A percentile compares a stretch with the other conserved stretches of the same genome.
Evolutionary conservation across 2,329 filamentous ascomycete species (phyloP).

Genomic region (Xylariales sp.): DNA sequence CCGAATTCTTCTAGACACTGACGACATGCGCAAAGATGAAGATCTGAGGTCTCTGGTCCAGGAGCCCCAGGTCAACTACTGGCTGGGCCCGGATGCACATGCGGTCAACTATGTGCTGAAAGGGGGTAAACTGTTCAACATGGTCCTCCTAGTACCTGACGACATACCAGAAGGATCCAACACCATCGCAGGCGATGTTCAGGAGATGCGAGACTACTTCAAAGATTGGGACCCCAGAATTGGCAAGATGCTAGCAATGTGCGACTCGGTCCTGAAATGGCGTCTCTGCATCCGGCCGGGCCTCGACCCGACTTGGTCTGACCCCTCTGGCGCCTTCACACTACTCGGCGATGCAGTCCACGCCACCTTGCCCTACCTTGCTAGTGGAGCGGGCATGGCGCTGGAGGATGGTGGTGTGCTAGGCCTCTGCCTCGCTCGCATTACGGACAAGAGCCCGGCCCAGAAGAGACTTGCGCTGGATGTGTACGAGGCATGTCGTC

Average conservation of each 20-base stretch:
- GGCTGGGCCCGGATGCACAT: constrained; percentile 47
- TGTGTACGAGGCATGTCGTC: constrained; percentile 54
- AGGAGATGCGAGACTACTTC: constrained; percentile 42
- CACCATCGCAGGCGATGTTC: constrained; percentile 27
- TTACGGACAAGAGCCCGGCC: constrained; percentile 33
- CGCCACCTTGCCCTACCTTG: constrained; percentile 59
- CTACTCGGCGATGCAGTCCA: constrained; percentile 62
- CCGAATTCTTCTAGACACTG: constrained; percentile 39
- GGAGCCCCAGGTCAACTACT: constrained; percentile 46
- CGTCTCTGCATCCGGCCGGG: constrained; percentile 24
- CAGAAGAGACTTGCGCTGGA: constrained; percentile 30
- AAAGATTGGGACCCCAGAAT: constrained; percentile 54
- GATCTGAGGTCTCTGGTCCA: constrained; percentile 39
- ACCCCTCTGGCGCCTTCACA: constrained; percentile 50
- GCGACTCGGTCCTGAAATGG: constrained; percentile 54
- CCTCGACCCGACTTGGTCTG: constrained; percentile 45
- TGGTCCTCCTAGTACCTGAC: constrained; percentile 46
- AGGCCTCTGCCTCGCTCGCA: constrained; percentile 46
- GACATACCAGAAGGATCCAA: constrained; percentile 40
- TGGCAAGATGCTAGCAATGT: constrained; percentile 51
- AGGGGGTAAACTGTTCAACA: constrained; percentile 44
- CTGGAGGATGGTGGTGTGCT: constrained; percentile 56
- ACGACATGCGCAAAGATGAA: constrained; percentile 40
- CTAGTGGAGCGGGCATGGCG: constrained; percentile 52
- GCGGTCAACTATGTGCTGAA: constrained; percentile 47